Conservation (phyloP, 257 asterid species). For the Nicotiana knightiana region DNA sequence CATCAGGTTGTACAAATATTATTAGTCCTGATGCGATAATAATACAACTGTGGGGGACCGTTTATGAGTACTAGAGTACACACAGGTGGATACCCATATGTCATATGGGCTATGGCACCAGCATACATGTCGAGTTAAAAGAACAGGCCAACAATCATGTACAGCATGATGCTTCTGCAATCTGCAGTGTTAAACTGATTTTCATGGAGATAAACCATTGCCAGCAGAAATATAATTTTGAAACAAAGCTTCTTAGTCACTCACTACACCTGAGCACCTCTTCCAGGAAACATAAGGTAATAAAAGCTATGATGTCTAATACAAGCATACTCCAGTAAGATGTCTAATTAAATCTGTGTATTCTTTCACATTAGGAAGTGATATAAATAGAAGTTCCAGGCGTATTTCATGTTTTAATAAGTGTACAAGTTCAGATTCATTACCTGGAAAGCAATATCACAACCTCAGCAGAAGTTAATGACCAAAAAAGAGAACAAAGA, state of each 20-base stretch:
- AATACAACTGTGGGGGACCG: not conserved
- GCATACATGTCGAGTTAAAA: not conserved
- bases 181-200: not conserved
- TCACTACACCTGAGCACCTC: not conserved
- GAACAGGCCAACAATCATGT: not conserved
- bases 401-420: not conserved
- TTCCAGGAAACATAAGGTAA: not conserved
- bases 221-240: not conserved
- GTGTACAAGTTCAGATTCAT: not conserved
- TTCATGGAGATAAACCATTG: not conserved
- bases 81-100: not conserved
- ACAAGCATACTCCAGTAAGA: not conserved
- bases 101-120: not conserved
- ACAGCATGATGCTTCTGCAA: not conserved
- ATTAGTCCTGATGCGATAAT: not conserved
- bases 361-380: not conserved
- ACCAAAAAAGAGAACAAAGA: not conserved
- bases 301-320: not conserved
- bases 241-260: not conserved
- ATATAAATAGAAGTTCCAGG: not conserved
- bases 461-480: not conserved
- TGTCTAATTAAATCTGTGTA: not conserved
- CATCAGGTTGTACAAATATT: not conserved
- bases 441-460: not conserved
- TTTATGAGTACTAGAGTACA: not conserved